Conservation (phyloP, 768 basidiomycete genomes). For the Trichaptum fuscoviolaceum region DNA sequence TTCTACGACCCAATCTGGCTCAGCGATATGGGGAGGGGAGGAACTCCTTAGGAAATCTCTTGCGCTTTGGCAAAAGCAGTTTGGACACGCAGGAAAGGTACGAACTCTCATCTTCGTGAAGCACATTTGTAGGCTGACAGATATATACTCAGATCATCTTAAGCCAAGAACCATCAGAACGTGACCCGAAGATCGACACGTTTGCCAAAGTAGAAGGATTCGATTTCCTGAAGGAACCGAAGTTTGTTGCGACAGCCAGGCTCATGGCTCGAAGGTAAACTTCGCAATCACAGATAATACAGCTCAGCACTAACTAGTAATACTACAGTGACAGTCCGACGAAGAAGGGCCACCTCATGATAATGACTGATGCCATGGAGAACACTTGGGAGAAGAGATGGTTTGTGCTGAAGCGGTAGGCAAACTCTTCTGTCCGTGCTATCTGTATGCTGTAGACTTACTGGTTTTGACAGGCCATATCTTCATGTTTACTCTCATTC, state of each 20-base stretch:
- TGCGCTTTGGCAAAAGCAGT: slow-evolving; percentile 77
- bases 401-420: slow-evolving; percentile 83
- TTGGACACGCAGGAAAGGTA: slow-evolving; percentile 75
- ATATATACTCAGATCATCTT: slow-evolving; percentile 61
- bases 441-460: slow-evolving; percentile 3
- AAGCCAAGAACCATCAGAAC: slow-evolving; percentile 61
- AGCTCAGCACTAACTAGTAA: slow-evolving; percentile 4
- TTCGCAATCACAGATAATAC: background rate
- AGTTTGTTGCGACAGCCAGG: slow-evolving; percentile 69
- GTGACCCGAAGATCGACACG: slow-evolving; percentile 36
- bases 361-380: slow-evolving; percentile 75
- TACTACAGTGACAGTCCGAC: slow-evolving; percentile 65
- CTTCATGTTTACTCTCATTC: slow-evolving; percentile 82
- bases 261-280: slow-evolving; percentile 67
- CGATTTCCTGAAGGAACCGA: slow-evolving; percentile 47
- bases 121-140: slow-evolving; percentile 14
- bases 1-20: slow-evolving; percentile 41
- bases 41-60: slow-evolving; percentile 61
- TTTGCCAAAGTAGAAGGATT: slow-evolving; percentile 29
- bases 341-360: slow-evolving; percentile 78
- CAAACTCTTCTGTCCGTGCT: slow-evolving; percentile 5
- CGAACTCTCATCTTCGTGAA: slow-evolving; percentile 17
- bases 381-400: slow-evolving; percentile 80
- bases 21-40: slow-evolving; percentile 63
- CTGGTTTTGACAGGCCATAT: slow-evolving; percentile 61